Percentiles rank a stretch among this genome's conserved stretches.
These are phyloP conservation scores for Fusarium anthophilum DNA, from an alignment of 2,329 filamentous ascomycete species.

Conservation along the genomic window DNA sequence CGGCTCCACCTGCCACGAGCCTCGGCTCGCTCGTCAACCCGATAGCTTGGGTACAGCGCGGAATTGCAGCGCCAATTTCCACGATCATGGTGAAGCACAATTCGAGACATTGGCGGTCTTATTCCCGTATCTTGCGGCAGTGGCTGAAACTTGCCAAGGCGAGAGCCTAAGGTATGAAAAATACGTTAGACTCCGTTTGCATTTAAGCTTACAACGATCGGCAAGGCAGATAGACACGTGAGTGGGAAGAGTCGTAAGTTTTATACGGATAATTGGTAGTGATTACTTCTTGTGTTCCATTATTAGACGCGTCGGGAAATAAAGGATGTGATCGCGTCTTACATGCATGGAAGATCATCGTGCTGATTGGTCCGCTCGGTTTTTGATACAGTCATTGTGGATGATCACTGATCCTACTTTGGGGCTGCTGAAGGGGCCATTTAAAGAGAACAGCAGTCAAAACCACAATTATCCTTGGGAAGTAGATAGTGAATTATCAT, in stretches of 20 bases:
- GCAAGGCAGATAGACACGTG: background rate
- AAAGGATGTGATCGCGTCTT: background rate
- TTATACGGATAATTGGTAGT: background rate
- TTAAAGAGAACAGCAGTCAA: background rate
- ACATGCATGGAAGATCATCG: background rate
- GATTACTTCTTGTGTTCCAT: background rate
- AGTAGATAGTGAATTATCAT: no score
- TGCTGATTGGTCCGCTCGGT: background rate
- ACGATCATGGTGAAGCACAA: background rate
- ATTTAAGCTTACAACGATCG: background rate
- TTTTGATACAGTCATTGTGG: no score
- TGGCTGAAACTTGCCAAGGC: background rate
- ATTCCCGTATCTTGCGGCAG: background rate
- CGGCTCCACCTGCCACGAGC: background rate
- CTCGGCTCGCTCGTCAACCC: background rate
- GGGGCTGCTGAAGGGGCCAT: background rate
- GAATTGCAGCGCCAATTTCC: background rate
- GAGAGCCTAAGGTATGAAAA: background rate
- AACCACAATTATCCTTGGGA: accelerated
- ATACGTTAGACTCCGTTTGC: background rate
- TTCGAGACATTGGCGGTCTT: background rate
- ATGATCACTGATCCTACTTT: background rate
- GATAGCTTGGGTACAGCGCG: background rate
- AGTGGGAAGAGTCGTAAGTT: background rate
- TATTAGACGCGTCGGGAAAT: background rate